phyloP scores from a whole-genome alignment of 371 early-diverging fungal genomes.

The Fennellomyces sp. region DNA sequence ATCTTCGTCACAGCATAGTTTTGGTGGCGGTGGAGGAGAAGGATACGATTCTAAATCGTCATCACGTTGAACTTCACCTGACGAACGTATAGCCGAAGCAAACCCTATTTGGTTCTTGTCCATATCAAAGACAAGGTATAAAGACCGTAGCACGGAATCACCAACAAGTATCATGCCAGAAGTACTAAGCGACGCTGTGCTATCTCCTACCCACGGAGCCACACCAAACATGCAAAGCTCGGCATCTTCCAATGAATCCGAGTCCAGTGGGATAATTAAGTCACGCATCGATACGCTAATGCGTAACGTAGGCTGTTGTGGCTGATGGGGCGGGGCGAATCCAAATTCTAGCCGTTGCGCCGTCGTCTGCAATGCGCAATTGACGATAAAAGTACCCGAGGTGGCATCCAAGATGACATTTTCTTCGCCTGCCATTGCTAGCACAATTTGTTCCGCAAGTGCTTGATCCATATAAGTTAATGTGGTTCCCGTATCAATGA shows the following conservation, averaged over 20 bases:
- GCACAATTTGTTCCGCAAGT: conserved; percentile 26
- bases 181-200: conserved; percentile 4
- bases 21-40: background rate
- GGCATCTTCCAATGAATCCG: conserved; percentile 10
- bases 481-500: conserved; percentile 49
- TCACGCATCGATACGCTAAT: conserved; percentile 30
- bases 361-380: conserved; percentile 17
- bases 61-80: conserved; percentile 29
- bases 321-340: conserved; percentile 10
- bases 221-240: conserved; percentile 41
- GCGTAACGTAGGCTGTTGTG: conserved; percentile 6
- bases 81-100: conserved; percentile 33
- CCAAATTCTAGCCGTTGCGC: conserved; percentile 2
- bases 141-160: conserved; percentile 38
- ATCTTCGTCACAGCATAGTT: background rate
- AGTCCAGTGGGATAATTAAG: conserved; percentile 39
- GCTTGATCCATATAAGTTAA: conserved; percentile 39
- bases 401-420: conserved; percentile 17
- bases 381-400: conserved; percentile 25
- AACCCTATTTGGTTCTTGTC: conserved; percentile 38
- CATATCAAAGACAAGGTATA: conserved; percentile 49
- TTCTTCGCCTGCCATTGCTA: conserved; percentile 20
- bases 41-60: conserved; percentile 1
- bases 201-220: conserved; percentile 19
- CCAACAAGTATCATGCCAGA: conserved; percentile 33